A percentile compares a stretch with the other conserved stretches of the same genome.
These are phyloP conservation scores for Biscogniauxia marginata DNA, from an alignment of 2,329 filamentous ascomycete genomes.

Conservation along the genomic window DNA sequence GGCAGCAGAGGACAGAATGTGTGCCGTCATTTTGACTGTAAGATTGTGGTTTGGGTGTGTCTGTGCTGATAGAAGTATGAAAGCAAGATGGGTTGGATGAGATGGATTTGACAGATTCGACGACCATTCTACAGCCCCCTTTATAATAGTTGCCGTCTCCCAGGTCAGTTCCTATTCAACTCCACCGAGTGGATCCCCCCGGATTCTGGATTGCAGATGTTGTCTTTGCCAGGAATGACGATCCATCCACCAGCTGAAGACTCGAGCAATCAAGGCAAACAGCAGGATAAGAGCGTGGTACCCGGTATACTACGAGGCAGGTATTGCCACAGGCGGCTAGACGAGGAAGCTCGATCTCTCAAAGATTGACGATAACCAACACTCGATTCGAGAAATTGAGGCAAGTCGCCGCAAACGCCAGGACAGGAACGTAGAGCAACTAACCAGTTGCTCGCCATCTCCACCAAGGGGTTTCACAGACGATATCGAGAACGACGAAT, in stretches of 20 bases:
- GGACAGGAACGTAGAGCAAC: neutral
- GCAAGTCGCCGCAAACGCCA: neutral
- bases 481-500: neutral
- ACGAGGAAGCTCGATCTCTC: neutral
- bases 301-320: neutral
- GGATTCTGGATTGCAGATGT: no score
- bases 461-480: neutral
- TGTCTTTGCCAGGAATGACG: neutral
- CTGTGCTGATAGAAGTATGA: neutral
- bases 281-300: no score
- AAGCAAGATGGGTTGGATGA: neutral
- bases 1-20: slow-evolving; percentile 12
- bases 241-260: neutral
- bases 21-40: slow-evolving; percentile 18
- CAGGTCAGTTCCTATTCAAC: neutral
- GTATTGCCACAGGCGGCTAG: neutral
- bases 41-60: neutral
- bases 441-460: neutral
- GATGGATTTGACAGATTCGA: neutral
- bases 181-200: neutral
- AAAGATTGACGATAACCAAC: neutral
- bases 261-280: neutral
- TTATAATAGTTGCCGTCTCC: neutral
- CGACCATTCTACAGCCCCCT: neutral
- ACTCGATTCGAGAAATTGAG: neutral